Percentiles rank a stretch among this genome's conserved stretches.
Evolutionary conservation across 768 basidiomycete genomes (phyloP).

Genomic region (Leucocoprinus sp.): DNA sequence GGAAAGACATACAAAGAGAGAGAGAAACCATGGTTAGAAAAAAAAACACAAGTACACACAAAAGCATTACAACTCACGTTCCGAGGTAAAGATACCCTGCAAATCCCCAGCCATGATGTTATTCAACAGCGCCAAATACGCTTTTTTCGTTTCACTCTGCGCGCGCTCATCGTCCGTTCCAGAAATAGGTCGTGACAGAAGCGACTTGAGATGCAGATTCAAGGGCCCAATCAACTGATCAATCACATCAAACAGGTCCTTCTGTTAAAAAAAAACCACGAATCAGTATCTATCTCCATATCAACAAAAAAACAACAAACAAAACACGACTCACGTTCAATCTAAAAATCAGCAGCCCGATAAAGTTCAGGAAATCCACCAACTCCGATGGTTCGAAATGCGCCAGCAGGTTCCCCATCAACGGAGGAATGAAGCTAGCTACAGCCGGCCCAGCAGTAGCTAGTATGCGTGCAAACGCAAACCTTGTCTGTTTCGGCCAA

Average conservation of each 20-base stretch:
- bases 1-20: too few relatives aligned
- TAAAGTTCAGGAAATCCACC: conserved; percentile 93
- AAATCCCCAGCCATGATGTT: conserved; percentile 76
- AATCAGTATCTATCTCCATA: not conserved
- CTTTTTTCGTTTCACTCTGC: conserved; percentile 77
- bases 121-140: conserved; percentile 79
- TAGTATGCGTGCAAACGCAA: conserved; percentile 88
- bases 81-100: conserved; percentile 79
- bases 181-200: conserved; percentile 72
- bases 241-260: conserved; percentile 79
- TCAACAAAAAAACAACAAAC: not conserved
- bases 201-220: conserved; percentile 67
- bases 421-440: conserved; percentile 76
- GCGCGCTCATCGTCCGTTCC: conserved; percentile 84
- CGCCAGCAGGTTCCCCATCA: conserved; percentile 85
- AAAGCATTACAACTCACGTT: conserved; percentile 48
- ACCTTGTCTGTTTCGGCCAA: conserved; percentile 70
- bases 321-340: conserved; percentile 54
- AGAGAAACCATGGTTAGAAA: not conserved
- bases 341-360: conserved; percentile 83
- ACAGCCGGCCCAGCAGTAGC: conserved; percentile 83
- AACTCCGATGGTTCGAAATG: conserved; percentile 91
- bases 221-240: conserved; percentile 88
- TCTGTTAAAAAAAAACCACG: conserved; percentile 37
- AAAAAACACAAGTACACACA: not conserved